These are phyloP conservation scores for Phytopythium helicoides DNA, from an alignment of 352 stramenopile species.

Conservation along the genomic window DNA sequence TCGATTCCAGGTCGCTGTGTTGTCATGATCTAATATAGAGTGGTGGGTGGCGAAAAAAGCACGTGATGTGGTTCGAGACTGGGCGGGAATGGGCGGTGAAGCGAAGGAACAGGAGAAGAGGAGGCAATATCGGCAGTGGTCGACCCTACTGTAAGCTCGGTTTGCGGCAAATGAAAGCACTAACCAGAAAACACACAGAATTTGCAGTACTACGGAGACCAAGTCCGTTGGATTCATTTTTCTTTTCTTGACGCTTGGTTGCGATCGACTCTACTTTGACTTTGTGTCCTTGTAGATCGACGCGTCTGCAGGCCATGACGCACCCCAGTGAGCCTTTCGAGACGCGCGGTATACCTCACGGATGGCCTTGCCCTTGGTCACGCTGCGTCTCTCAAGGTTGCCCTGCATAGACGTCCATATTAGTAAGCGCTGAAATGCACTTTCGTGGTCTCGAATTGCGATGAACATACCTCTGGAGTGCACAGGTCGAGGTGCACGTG, in stretches of 20 bases:
- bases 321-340: slow-evolving; percentile 82
- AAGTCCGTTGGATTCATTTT: no score
- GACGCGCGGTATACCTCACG: slow-evolving; percentile 81
- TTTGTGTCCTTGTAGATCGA: slow-evolving; percentile 56
- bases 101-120: background rate
- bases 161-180: background rate
- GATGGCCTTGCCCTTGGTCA: slow-evolving; percentile 72
- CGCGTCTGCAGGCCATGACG: slow-evolving; percentile 65
- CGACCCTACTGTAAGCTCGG: background rate
- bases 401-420: slow-evolving; percentile 37
- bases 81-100: background rate
- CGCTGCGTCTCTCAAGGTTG: slow-evolving; percentile 66
- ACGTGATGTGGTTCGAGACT: no score
- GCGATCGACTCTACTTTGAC: slow-evolving; percentile 12
- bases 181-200: background rate
- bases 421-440: background rate
- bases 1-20: no score
- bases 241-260: no score
- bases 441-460: background rate
- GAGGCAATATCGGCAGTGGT: background rate
- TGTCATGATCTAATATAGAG: no score
- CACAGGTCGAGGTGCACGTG: slow-evolving; percentile 85
- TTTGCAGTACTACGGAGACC: background rate
- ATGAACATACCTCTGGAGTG: slow-evolving; percentile 54
- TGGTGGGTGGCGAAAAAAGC: no score